Percentiles rank a stretch among this genome's conserved stretches.
Conservation (phyloP, 306 rosid species). For the Vachellia pachyceras region DNA sequence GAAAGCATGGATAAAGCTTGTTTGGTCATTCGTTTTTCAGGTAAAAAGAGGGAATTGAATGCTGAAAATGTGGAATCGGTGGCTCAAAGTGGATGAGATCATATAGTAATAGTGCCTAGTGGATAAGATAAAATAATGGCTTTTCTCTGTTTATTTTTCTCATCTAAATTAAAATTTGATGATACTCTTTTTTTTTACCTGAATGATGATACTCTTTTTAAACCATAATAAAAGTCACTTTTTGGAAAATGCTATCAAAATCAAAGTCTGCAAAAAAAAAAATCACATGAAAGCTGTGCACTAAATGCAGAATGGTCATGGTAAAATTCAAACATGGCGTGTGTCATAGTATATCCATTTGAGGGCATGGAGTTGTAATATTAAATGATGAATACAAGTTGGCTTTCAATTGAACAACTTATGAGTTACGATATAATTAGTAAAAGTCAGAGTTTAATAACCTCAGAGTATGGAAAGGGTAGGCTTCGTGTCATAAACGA, state of each 20-base stretch:
- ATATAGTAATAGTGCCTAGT: neutral
- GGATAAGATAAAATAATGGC: too few species aligned
- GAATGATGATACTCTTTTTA: too few species aligned
- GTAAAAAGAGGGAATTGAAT: neutral
- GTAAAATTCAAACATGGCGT: neutral
- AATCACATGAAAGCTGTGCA: conserved; percentile 19
- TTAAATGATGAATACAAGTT: neutral
- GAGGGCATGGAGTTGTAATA: neutral
- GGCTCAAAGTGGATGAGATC: conserved; percentile 1
- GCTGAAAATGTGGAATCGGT: neutral
- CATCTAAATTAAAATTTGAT: too few species aligned
- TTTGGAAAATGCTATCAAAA: too few species aligned
- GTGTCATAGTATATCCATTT: neutral
- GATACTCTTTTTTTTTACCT: too few species aligned
- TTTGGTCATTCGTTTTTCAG: neutral
- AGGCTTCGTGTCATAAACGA: neutral
- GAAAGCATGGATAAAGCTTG: neutral
- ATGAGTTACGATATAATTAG: neutral
- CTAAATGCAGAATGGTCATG: neutral
- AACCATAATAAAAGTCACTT: too few species aligned
- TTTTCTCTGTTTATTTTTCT: too few species aligned
- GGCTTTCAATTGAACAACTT: neutral
- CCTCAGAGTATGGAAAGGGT: neutral
- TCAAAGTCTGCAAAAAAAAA: too few species aligned
- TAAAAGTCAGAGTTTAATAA: neutral